Conservation (phyloP, 2,329 filamentous ascomycete genomes). For the Colletotrichum godetiae region DNA sequence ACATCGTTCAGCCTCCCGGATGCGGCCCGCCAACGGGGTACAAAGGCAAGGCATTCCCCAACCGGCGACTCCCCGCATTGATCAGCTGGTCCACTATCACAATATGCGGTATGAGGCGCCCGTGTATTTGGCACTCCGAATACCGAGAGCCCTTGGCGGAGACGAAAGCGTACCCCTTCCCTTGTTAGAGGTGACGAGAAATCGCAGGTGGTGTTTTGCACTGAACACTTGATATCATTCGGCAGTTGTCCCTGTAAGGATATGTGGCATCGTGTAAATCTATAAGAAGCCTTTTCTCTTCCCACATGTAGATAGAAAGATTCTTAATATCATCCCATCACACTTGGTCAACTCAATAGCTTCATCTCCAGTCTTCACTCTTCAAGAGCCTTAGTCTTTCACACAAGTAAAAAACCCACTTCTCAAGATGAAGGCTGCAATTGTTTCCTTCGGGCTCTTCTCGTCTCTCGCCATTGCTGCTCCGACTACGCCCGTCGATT, state of each 20-base stretch:
- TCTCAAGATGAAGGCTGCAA: constrained; percentile 8
- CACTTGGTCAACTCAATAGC: neutral
- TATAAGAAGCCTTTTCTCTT: neutral
- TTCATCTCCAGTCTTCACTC: neutral
- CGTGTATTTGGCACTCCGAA: neutral
- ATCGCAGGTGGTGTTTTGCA: neutral
- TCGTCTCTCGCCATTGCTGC: constrained; percentile 1
- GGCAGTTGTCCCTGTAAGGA: neutral
- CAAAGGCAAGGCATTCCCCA: neutral
- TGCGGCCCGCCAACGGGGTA: neutral
- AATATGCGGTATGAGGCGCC: neutral
- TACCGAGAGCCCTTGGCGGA: neutral
- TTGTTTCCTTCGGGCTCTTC: neutral
- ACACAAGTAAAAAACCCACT: rapidly evolving
- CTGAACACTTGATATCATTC: neutral
- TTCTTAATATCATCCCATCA: neutral
- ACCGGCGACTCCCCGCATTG: neutral
- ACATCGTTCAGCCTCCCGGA: neutral
- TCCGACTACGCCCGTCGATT: neutral
- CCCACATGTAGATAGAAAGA: rapidly evolving
- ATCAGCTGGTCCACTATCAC: neutral
- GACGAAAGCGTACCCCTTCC: neutral
- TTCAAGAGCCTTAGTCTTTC: neutral
- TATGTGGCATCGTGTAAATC: neutral
- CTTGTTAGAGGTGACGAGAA: neutral